phyloP scores from a whole-genome alignment of 2,329 filamentous ascomycete species.

The Nothopassalora personata region DNA sequence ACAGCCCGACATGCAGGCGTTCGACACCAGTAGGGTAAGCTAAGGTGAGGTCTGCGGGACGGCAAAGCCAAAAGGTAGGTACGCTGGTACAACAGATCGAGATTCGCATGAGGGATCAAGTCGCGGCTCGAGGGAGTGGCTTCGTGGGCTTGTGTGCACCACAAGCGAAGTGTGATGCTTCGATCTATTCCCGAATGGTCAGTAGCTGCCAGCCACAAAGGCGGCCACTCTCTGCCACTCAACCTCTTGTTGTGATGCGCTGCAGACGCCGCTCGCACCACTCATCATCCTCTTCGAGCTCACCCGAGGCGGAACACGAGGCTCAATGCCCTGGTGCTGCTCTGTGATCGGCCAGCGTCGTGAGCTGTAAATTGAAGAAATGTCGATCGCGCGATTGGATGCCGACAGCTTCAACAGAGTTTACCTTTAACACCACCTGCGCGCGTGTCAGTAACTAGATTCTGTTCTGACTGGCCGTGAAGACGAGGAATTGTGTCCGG shows the following conservation, averaged over 20 bases:
- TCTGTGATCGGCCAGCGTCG: not conserved
- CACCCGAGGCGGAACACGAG: conserved; percentile 5
- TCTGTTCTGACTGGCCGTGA: not conserved
- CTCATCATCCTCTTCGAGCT: not conserved
- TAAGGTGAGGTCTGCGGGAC: conserved; percentile 14
- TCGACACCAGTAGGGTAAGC: conserved; percentile 16
- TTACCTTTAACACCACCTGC: conserved; percentile 1
- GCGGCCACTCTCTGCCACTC: conserved; percentile 1
- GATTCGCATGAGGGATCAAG: conserved; percentile 18
- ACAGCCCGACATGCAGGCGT: conserved; percentile 15
- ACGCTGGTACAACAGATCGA: conserved; percentile 18
- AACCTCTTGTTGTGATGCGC: not conserved
- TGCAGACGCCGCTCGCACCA: conserved; percentile 3
- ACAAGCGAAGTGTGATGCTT: conserved; percentile 4
- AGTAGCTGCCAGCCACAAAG: conserved; percentile 9
- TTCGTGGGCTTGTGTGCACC: not conserved
- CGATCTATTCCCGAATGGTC: conserved; percentile 3
- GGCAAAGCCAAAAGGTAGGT: conserved; percentile 15
- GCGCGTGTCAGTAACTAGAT: not conserved
- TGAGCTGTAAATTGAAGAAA: not conserved
- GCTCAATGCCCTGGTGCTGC: conserved; percentile 2
- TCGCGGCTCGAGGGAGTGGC: conserved; percentile 12
- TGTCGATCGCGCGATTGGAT: not conserved
- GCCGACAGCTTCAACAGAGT: not conserved
- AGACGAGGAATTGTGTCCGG: not conserved